Evolutionary conservation across 2,329 filamentous ascomycete species (phyloP).

Genomic region (Cladosporium sp.): DNA sequence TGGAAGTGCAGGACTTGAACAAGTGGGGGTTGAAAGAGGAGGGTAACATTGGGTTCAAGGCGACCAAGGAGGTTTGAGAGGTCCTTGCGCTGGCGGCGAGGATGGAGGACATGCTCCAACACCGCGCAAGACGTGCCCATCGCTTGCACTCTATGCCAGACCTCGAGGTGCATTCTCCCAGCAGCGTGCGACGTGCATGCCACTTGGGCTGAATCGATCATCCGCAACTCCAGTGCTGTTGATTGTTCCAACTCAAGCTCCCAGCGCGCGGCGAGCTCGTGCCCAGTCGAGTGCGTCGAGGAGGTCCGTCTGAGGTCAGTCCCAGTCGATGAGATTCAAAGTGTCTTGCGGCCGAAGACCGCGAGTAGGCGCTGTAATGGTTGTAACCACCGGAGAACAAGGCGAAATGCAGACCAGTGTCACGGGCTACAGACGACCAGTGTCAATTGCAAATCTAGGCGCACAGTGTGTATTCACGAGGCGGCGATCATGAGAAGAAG

Average conservation of each 20-base stretch:
- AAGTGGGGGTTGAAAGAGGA: conserved; percentile 40
- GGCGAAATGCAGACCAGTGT: neutral
- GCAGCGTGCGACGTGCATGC: neutral
- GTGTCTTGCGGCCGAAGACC: neutral
- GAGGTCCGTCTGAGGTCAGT: neutral
- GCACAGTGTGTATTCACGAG: neutral
- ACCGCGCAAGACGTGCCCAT: neutral
- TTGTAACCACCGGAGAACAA: neutral
- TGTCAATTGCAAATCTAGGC: neutral
- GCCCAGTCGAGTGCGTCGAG: neutral
- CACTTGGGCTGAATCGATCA: neutral
- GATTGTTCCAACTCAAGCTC: neutral
- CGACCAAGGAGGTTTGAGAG: conserved; percentile 33
- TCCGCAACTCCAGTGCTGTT: neutral
- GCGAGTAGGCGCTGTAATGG: neutral
- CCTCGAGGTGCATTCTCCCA: neutral
- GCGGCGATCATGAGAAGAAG: neutral
- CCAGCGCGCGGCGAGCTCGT: neutral
- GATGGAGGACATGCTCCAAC: neutral
- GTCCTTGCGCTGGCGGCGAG: neutral
- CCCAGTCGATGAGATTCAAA: neutral
- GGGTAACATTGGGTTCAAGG: conserved; percentile 40
- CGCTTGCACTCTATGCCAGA: neutral
- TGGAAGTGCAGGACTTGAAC: conserved; percentile 38
- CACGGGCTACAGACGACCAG: neutral